phyloP scores from a whole-genome alignment of 192 early-diverging fungal species.

The Chytriomyces sp. region DNA sequence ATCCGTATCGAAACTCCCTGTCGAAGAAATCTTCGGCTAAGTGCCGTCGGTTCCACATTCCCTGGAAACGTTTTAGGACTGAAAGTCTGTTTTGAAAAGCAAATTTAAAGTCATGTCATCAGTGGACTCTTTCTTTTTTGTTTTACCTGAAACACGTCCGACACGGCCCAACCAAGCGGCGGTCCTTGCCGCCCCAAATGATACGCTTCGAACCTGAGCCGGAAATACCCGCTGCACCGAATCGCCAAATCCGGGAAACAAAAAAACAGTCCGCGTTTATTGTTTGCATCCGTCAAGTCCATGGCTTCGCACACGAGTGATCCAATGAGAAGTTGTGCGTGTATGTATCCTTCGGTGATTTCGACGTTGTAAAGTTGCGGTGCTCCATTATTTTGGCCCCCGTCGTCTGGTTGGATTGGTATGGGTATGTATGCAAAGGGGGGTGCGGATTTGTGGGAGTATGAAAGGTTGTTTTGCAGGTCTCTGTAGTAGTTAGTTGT shows the following conservation, averaged over 20 bases:
- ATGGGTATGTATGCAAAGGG: not conserved
- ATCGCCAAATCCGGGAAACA: constrained; percentile 49
- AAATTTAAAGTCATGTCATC: constrained; percentile 11
- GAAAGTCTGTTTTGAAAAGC: constrained; percentile 36
- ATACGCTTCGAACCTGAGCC: constrained; percentile 47
- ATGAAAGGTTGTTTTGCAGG: constrained; percentile 11
- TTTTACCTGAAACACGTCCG: constrained; percentile 30
- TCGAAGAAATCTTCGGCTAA: constrained; percentile 38
- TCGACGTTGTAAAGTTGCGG: not conserved
- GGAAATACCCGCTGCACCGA: constrained; percentile 38
- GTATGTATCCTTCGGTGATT: not conserved
- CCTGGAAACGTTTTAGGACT: constrained; percentile 48
- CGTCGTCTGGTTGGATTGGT: too few relatives aligned
- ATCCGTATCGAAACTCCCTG: constrained; percentile 35
- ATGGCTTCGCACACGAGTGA: constrained; percentile 38
- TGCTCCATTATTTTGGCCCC: too few relatives aligned
- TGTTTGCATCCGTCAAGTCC: constrained; percentile 39
- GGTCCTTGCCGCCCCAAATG: not conserved
- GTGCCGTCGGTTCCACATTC: constrained; percentile 37
- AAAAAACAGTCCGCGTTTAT: constrained; percentile 42
- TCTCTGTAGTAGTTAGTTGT: constrained; percentile 1
- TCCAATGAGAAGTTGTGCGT: constrained; percentile 45
- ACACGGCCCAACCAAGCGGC: constrained; percentile 23
- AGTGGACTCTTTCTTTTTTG: not conserved
- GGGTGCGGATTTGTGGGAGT: constrained; percentile 9